Percentiles rank a stretch among this genome's conserved stretches.
Conservation (phyloP, 371 early-diverging fungal genomes). For the Rhizomucor pusillus region DNA sequence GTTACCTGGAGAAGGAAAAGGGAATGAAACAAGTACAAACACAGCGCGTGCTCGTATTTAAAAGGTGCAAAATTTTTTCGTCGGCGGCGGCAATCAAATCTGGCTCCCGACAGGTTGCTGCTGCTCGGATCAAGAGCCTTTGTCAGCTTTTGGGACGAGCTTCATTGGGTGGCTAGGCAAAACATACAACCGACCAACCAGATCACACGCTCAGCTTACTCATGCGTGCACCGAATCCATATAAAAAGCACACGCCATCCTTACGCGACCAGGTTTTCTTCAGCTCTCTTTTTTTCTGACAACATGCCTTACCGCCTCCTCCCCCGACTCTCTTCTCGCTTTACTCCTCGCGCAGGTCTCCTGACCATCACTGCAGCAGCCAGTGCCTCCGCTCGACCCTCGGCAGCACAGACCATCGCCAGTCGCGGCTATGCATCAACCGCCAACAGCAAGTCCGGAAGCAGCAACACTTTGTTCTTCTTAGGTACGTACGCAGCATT, state of each 20-base stretch:
- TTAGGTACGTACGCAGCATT: constrained; percentile 16
- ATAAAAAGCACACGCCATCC: too few species aligned
- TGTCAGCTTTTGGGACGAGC: too few species aligned
- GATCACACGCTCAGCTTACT: not conserved
- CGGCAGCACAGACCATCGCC: constrained; percentile 8
- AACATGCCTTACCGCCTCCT: too few species aligned
- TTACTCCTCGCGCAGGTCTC: constrained; percentile 7
- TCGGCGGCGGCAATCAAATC: too few species aligned
- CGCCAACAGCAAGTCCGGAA: constrained; percentile 18
- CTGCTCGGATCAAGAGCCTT: too few species aligned
- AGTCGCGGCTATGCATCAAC: constrained; percentile 20
- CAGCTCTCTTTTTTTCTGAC: too few species aligned
- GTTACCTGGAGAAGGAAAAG: too few species aligned
- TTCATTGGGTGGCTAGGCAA: not conserved
- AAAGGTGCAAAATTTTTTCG: too few species aligned
- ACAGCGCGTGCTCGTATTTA: too few species aligned
- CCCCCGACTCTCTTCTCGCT: constrained; percentile 1
- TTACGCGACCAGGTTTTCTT: too few species aligned
- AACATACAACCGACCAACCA: not conserved
- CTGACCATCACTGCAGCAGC: not conserved
- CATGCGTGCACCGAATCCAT: not conserved
- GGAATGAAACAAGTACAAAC: too few species aligned
- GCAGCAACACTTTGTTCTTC: constrained; percentile 17
- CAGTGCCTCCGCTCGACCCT: constrained; percentile 7
- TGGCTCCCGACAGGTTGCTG: too few species aligned